Evolutionary conservation across 1,284 basidiomycete genomes (phyloP), one percentile per base, ranked within the genome.

Genomic region (Ceratobasidium sp.): DNA sequence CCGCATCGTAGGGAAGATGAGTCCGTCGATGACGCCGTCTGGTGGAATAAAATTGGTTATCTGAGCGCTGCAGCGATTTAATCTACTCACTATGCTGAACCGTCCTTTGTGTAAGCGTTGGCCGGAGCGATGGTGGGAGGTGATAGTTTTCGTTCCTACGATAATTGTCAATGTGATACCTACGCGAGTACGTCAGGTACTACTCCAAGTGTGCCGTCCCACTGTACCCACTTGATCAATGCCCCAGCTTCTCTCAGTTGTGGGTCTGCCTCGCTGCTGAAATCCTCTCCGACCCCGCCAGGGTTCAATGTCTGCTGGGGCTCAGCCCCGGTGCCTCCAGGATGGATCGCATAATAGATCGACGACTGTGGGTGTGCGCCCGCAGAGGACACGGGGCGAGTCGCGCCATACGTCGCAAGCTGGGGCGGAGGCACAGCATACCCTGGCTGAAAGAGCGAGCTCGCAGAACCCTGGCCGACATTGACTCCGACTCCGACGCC

Each of bases 21-120:
- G 91, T 55, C 91, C 90, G 84, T 97, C 96, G 82, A 97, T 95
- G n/a, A 94, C 89, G 81, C 94, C 93, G 84, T 96, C 93, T 94
- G 30, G 81, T 30, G 81, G 16, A 64, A 73, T 44, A 80, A 59
- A 44, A 59, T 65, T 33, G 27, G 33, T 71, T 3, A 48, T 16
- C 14, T 35, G 8, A 5, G n/a, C 65, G 14, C 48, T 33, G 10
- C 16, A n/a, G 48, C 48, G 54, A 57, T 2, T 20, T 8, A 0
- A 14, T 33, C 27, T 3, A 64, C 86, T 79, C 78, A 90, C 93
- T 95, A 83, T 97, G 96, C 74, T 95, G 93, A 59, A 97, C 90
- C 3, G 94, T 94, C 81, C 92, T 90, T 85, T 97, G 96, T 7
- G 96, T 91, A 16, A 93, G 85, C 1, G 96, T 96, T 1, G 96